Base-by-base conservation (phyloP, 2,329 filamentous ascomycete species). In the Sclerotinia subarctica region DNA sequence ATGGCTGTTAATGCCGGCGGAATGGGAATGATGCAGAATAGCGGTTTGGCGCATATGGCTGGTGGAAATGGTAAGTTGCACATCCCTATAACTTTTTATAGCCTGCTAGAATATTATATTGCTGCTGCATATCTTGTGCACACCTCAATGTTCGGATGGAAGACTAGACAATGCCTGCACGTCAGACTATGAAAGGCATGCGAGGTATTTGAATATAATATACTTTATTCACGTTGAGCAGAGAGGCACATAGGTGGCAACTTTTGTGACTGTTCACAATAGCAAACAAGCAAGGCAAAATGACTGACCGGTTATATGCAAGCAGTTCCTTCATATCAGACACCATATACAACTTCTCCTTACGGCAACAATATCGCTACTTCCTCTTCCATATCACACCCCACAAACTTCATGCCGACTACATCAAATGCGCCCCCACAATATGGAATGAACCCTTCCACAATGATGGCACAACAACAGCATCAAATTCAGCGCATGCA, bases 361-460 rank as follows among this genome's bases (percentile, higher is more conserved):
- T 89, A 88, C 74, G 85, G 84, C 58, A 72, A 72, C 52, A 73
- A 71, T 58, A 71, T 77, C 51, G 73, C 76, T 49, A 71, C 72
- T 13, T 74, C 70, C 78, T 83, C 73, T 11, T 65, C 72, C 17
- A 66, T 73, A 81, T 82, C 72, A 79, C 85, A 74, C 81, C 81
- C 60, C 80, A 84, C 49, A 81, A 86, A 83, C 76, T 88, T 87
- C 73, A 85, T 86, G 80, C 87, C 88, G 81, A 77, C 78, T 78
- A 78, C 69, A 78, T 81, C 69, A 76, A 81, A 74, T 79, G 80
- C 71, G 81, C 79, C 82, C 53, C 82, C 54, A 60, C 64, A 59
- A 66, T 66, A 66, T 60, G 54, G 44, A 17, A 66, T 66, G 64
- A 66, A 66, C n/a, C 64, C 83, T 29, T 88, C 84, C 73, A 81